Conservation (phyloP, 1,284 basidiomycete species). For the Crepidotus sp. region DNA sequence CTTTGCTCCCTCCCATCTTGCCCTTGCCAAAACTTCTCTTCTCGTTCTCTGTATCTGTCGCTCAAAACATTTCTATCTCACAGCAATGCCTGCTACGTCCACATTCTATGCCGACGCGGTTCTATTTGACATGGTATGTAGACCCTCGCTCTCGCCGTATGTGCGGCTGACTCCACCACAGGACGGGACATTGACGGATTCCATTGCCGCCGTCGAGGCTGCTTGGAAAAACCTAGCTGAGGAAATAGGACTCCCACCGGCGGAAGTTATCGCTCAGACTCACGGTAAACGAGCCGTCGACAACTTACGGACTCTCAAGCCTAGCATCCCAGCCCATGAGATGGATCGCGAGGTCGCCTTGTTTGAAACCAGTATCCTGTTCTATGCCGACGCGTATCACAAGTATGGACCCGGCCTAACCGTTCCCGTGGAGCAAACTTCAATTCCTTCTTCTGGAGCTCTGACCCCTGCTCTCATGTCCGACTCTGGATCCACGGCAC, state of each 20-base stretch:
- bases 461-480: constrained; percentile 13
- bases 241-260: constrained; percentile 60
- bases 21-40: background rate
- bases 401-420: constrained; percentile 31
- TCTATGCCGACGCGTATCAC: constrained; percentile 61
- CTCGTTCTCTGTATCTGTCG: too few species aligned
- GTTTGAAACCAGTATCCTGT: constrained; percentile 67
- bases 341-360: constrained; percentile 60
- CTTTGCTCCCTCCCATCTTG: background rate
- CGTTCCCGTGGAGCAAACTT: background rate
- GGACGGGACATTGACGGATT: constrained; percentile 70
- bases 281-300: constrained; percentile 70
- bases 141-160: background rate
- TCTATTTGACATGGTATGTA: constrained; percentile 64
- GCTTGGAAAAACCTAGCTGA: constrained; percentile 69
- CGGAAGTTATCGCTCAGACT: constrained; percentile 59
- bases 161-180: constrained; percentile 21
- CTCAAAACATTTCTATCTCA: background rate
- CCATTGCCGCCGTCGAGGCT: constrained; percentile 69
- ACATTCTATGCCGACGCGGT: constrained; percentile 43
- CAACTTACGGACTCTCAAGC: constrained; percentile 54
- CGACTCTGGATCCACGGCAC: constrained; percentile 20
- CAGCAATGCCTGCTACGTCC: constrained; percentile 7
- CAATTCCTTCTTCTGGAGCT: constrained; percentile 14
- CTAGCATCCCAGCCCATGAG: constrained; percentile 47